Percentiles rank a stretch among this genome's conserved stretches.
phyloP scores from a whole-genome alignment of 352 stramenopile genomes.

The Peronospora belbahrii region DNA sequence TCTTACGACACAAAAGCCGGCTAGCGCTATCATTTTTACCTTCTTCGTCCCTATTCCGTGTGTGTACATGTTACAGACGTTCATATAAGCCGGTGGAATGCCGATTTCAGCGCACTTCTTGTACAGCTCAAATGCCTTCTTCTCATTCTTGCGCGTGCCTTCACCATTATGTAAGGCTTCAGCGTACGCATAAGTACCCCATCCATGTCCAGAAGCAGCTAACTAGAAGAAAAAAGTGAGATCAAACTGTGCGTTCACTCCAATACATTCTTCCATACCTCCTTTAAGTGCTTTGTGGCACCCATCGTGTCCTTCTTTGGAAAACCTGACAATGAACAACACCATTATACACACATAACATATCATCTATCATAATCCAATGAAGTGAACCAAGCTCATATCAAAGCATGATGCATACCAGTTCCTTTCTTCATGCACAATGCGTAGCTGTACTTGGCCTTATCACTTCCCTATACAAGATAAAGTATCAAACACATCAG shows the following conservation, averaged over 20 bases:
- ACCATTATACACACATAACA: background rate
- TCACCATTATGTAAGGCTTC: constrained; percentile 70
- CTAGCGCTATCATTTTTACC: constrained; percentile 16
- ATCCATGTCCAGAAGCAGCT: constrained; percentile 47
- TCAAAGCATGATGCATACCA: constrained; percentile 18
- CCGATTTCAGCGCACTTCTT: constrained; percentile 50
- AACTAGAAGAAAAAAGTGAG: constrained; percentile 28
- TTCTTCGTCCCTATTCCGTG: constrained; percentile 61
- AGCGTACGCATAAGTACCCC: constrained; percentile 76
- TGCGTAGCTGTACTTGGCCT: constrained; percentile 82
- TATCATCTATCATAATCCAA: background rate
- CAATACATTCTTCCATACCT: constrained; percentile 27
- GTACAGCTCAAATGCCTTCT: constrained; percentile 77
- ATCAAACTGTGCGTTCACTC: background rate
- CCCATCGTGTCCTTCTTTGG: constrained; percentile 42
- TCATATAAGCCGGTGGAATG: constrained; percentile 69
- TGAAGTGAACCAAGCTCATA: background rate
- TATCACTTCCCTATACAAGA: constrained; percentile 51
- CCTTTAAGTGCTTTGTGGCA: constrained; percentile 63
- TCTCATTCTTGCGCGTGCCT: constrained; percentile 59
- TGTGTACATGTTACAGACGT: constrained; percentile 80
- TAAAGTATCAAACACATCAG: background rate
- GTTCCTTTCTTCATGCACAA: constrained; percentile 78
- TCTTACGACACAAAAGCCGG: background rate
- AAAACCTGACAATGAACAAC: constrained; percentile 31